Evolutionary conservation across 441 rosid genomes (phyloP), one percentile per base, ranked within the genome.

Genomic region (Adansonia rubrostipa): DNA sequence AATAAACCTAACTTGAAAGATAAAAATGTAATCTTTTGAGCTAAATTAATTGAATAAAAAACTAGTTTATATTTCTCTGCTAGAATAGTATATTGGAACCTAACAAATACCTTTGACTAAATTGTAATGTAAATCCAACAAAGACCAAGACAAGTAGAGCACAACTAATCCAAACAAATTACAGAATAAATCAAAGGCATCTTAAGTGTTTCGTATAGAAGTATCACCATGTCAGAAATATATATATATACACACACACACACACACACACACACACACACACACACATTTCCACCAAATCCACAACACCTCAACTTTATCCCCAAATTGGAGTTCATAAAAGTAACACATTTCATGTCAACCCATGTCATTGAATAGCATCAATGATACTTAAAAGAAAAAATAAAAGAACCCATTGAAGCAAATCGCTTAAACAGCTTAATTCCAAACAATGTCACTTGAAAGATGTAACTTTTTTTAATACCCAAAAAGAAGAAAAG

Each of bases 371-470:
- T 42, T 5, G 1, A 42, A 11, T 11, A 50, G 15, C 54, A 51
- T 50, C 15, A 50, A 50, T 3, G 54, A 50, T 50, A 11, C 8
- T 6, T 6, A 4, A 42, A 42, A 62, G 20, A 3, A 33, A 10
- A 15, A 15, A 45, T 57, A 48, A 54, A 53, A 63, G 3, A 11
- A 33, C 19, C 68, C 56, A 42, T 11, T 8, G 15, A 44, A 58
- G 51, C 20, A 33, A 71, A 45, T 44, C 24, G 44, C 19, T 20
- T 48, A 19, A 78, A 66, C 33, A 68, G 19, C 19, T 33, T 14
- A 51, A 14, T 57, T 68, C 11, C 20, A 7, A 74, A 1, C 73
- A 76, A 64, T 71, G 73, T 53, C 58, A 62, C 6, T 2, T 9
- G 20, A 72, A 66, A 71, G 22, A 15, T 0, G 9, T 0, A 1